These are phyloP conservation scores for Penicillium angulare DNA, from an alignment of 495 filamentous ascomycete genomes.

Conservation along the genomic window DNA sequence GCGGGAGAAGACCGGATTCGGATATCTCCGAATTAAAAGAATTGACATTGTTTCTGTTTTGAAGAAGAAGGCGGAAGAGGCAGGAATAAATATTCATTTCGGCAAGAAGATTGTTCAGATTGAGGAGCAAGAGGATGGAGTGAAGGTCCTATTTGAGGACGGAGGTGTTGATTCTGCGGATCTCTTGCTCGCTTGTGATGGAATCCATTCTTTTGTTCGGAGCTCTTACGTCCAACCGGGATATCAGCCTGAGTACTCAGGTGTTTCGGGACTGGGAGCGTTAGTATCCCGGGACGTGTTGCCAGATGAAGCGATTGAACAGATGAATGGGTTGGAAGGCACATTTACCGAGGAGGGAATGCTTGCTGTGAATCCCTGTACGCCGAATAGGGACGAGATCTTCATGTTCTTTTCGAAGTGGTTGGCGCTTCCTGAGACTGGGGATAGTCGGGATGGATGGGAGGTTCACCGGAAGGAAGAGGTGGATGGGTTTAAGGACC, in stretches of 20 bases:
- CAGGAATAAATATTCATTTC: conserved; percentile 22
- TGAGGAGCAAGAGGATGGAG: conserved; percentile 10
- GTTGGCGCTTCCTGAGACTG: conserved; percentile 23
- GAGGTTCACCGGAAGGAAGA: conserved; percentile 36
- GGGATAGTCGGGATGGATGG: conserved; percentile 39
- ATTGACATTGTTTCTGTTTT: conserved; percentile 29
- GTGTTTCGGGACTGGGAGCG: conserved; percentile 41
- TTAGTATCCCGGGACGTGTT: conserved; percentile 31
- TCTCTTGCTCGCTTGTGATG: conserved; percentile 58
- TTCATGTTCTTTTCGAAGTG: conserved; percentile 31
- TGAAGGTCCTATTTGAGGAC: conserved; percentile 29
- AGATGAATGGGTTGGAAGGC: conserved; percentile 34
- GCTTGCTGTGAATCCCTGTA: conserved; percentile 43
- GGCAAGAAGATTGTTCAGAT: conserved; percentile 18
- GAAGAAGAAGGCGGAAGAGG: conserved; percentile 17
- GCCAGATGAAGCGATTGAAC: conserved; percentile 1
- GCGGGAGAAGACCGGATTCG: conserved; percentile 24
- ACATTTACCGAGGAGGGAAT: conserved; percentile 48
- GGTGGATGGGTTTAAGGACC: conserved; percentile 36
- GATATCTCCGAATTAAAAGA: conserved; percentile 36
- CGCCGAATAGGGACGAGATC: conserved; percentile 21
- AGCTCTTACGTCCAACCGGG: conserved; percentile 25
- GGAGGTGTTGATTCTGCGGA: conserved; percentile 35
- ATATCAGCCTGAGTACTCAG: conserved; percentile 29
- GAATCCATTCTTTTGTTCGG: conserved; percentile 47